phyloP scores from a whole-genome alignment of 2,329 filamentous ascomycete genomes.

The Hypoxylon rubiginosum region DNA sequence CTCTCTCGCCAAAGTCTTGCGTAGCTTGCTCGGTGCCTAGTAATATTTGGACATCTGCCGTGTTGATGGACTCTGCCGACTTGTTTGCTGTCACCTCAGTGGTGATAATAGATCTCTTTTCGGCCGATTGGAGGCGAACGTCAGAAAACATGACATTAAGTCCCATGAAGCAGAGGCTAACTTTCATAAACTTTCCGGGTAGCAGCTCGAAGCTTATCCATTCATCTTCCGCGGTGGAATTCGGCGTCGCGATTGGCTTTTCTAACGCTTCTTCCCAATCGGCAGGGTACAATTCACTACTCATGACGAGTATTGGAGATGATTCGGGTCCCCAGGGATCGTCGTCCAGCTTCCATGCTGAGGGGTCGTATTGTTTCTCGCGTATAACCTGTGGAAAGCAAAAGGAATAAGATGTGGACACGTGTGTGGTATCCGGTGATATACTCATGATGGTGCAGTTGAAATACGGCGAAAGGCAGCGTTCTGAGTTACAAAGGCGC shows the following conservation, averaged over 20 bases:
- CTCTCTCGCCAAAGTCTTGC: background rate
- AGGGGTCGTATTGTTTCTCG: background rate
- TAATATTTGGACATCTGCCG: background rate
- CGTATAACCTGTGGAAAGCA: background rate
- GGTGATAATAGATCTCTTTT: background rate
- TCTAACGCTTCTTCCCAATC: background rate
- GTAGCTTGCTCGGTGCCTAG: background rate
- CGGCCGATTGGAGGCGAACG: background rate
- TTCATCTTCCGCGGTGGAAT: background rate
- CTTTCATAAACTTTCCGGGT: background rate
- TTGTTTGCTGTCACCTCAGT: background rate
- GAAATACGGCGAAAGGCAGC: background rate
- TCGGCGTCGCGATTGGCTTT: background rate
- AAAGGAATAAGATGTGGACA: background rate
- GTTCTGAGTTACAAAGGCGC: background rate
- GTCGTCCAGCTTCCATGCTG: background rate
- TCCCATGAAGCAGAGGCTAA: background rate
- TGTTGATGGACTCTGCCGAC: background rate
- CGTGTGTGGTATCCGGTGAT: background rate
- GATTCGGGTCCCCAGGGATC: background rate
- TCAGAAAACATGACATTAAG: background rate
- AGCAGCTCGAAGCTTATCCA: background rate
- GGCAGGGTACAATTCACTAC: background rate
- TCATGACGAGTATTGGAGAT: background rate
- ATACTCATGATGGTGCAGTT: background rate